Evolutionary conservation across 169 alveolate genomes (phyloP).

Genomic region (Cryptosporidium parvum): DNA sequence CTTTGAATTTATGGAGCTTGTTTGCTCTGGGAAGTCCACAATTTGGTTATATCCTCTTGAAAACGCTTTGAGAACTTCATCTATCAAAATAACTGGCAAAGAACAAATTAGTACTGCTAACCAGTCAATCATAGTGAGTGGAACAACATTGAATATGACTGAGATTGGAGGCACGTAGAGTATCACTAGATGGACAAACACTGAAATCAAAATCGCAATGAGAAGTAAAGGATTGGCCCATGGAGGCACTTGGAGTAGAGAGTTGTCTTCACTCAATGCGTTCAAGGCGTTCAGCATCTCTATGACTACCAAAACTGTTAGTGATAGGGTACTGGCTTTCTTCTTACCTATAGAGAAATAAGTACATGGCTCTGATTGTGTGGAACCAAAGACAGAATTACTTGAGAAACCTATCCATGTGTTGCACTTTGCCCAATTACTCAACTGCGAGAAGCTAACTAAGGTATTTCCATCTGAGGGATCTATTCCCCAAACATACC

Average conservation of each 20-base stretch:
- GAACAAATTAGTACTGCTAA: constrained; percentile 93
- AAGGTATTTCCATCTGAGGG: constrained; percentile 95
- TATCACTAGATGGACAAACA: constrained; percentile 92
- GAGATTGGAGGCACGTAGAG: constrained; percentile 95
- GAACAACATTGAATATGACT: constrained; percentile 92
- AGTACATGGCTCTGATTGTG: constrained; percentile 91
- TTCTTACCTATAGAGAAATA: constrained; percentile 97
- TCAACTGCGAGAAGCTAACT: constrained; percentile 90
- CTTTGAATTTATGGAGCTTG: neutral
- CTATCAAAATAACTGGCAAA: constrained; percentile 96
- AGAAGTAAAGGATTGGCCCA: constrained; percentile 95
- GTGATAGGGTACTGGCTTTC: constrained; percentile 95
- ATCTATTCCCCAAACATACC: constrained; percentile 91
- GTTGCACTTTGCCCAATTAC: constrained; percentile 90
- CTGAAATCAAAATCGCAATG: constrained; percentile 92
- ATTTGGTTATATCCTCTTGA: constrained; percentile 84
- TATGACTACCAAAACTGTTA: constrained; percentile 96
- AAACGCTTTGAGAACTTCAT: constrained; percentile 94
- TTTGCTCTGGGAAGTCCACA: constrained; percentile 53
- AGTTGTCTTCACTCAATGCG: constrained; percentile 97
- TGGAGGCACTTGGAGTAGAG: constrained; percentile 95
- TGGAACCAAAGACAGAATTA: constrained; percentile 85
- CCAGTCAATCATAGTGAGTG: constrained; percentile 94
- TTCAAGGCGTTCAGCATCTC: constrained; percentile 99
- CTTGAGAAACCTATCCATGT: constrained; percentile 91